Base-by-base conservation (phyloP, 306 rosid genomes). In the Biancaea sappan region DNA sequence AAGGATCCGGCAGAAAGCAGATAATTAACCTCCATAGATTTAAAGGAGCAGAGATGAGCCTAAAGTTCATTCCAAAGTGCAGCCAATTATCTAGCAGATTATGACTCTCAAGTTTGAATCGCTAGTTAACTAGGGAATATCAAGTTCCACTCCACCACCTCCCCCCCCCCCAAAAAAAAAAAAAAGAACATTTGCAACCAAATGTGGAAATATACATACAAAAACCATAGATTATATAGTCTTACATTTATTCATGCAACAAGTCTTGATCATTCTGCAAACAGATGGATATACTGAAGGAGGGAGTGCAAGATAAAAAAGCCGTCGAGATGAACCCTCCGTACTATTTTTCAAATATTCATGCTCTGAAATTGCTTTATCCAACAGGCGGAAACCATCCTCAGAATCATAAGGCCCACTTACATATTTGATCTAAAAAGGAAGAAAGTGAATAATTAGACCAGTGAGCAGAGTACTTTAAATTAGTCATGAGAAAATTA, bases 271-370 rank as follows among this genome's bases (percentile, higher is more conserved):
- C 99, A 94, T 94, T 88, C 81, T 86, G 88, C 92, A 84, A 77
- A 94, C 99, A 28, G 99, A 83, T 66, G 97, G 99, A 86, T 94
- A 94, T 19, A 94, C 96, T 7, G 96, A 90, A 71, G 99, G 99
- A 80, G 99, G 99, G 83, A 94, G 99, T 26, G 99, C 99, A 77
- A 94, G 86, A 86, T 94, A 94, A 85, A 92, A 94, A 70, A 94
- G 96, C 85, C 99, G 86, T 67, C 96, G 88, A 43, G 93, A 86
- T 35, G 83, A 84, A 72, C 96, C 99, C 60, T 83, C 91, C 8
- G 54, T 73, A 60, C 89, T 84, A 13, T 79, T 80, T 74, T 69
- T 94, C 19, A 41, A 47, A 61, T 62, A 43, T 84, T 94, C 99
- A 15, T 88, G 91, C 79, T 75, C 72, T 46, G 93, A 85, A 69